Evolutionary conservation across 2,329 filamentous ascomycete genomes (phyloP).

Genomic region (Colletotrichum graminicola): DNA sequence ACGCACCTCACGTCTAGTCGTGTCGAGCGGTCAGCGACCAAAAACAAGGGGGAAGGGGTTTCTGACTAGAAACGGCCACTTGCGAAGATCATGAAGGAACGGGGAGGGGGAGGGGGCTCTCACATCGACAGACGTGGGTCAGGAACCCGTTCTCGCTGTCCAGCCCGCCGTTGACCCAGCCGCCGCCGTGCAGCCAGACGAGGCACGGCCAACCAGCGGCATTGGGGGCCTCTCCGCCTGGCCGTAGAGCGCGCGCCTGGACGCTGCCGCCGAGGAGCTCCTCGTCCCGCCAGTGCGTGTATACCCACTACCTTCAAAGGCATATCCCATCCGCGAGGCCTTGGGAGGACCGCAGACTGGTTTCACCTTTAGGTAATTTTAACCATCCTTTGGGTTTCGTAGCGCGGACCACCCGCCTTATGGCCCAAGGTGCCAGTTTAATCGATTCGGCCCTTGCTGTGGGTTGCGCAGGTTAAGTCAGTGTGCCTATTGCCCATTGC

Average conservation of each 20-base stretch:
- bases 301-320: too few relatives aligned
- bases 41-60: too few relatives aligned
- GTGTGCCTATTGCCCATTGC: too few relatives aligned
- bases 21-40: not conserved
- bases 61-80: not conserved
- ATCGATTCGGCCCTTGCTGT: too few relatives aligned
- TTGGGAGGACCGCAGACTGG: too few relatives aligned
- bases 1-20: slow-evolving; percentile 45
- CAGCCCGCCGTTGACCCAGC: slow-evolving; percentile 54
- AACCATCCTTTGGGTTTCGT: too few relatives aligned
- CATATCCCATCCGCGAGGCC: too few relatives aligned
- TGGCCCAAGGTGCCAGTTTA: too few relatives aligned
- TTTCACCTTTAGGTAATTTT: too few relatives aligned
- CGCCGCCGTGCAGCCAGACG: slow-evolving; percentile 57
- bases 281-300: too few relatives aligned
- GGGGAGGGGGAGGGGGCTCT: not conserved
- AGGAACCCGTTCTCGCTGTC: slow-evolving; percentile 52
- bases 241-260: slow-evolving; percentile 50
- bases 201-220: slow-evolving; percentile 51
- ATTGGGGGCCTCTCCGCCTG: slow-evolving; percentile 44
- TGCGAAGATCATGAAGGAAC: not conserved
- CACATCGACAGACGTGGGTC: slow-evolving; percentile 47
- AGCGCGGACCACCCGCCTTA: too few relatives aligned
- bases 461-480: too few relatives aligned
- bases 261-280: slow-evolving; percentile 46